phyloP scores from a whole-genome alignment of 2,329 filamentous ascomycete genomes.

The Ophiostoma piceae region DNA sequence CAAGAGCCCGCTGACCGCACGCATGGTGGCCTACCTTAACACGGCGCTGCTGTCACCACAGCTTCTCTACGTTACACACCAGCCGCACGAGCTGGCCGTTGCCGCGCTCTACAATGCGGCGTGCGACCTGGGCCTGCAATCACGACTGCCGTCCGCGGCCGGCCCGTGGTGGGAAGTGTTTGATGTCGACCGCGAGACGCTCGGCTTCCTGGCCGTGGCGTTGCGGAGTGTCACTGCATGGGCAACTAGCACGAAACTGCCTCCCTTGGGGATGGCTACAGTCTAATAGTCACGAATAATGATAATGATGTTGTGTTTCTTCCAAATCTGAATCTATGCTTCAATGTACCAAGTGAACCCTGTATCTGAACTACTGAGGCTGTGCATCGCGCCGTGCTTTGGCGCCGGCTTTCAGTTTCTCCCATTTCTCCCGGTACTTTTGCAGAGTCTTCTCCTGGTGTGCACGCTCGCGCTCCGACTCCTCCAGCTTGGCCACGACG shows the following conservation, averaged over 20 bases:
- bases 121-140: slow-evolving; percentile 66
- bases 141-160: slow-evolving; percentile 56
- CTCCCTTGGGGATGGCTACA: background rate
- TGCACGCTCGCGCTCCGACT: slow-evolving; percentile 57
- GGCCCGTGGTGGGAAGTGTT: slow-evolving; percentile 97
- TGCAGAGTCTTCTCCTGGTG: slow-evolving; percentile 52
- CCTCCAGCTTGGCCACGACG: slow-evolving; percentile 56
- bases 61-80: slow-evolving; percentile 84
- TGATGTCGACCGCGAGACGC: slow-evolving; percentile 87
- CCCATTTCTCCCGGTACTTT: slow-evolving; percentile 58
- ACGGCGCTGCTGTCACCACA: slow-evolving; percentile 80
- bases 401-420: slow-evolving; percentile 55
- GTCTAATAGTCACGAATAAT: slow-evolving; percentile 1
- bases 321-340: background rate
- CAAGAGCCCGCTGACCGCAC: slow-evolving; percentile 53
- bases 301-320: background rate
- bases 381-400: slow-evolving; percentile 50
- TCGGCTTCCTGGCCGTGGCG: slow-evolving; percentile 85
- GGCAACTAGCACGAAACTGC: slow-evolving; percentile 37
- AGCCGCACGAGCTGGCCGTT: slow-evolving; percentile 77
- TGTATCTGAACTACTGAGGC: background rate
- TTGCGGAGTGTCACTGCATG: slow-evolving; percentile 74
- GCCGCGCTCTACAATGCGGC: slow-evolving; percentile 89
- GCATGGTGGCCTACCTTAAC: slow-evolving; percentile 75
- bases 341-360: background rate